Conservation (phyloP, 495 filamentous ascomycete genomes). For the Immersiella caudata region DNA sequence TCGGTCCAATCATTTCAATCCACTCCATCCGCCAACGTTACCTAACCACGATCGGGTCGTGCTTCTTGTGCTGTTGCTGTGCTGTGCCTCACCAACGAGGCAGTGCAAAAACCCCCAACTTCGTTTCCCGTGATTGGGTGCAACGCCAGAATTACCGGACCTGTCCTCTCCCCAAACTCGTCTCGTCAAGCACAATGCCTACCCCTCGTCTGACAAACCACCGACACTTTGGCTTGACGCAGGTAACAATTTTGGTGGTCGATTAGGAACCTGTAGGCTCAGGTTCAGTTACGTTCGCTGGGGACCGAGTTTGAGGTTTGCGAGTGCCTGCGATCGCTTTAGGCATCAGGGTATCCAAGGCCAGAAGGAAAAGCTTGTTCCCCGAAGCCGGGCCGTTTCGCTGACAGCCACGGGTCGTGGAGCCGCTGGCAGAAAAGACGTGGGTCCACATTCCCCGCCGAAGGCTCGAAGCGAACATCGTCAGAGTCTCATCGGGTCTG, state of each 20-base stretch:
- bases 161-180: background rate
- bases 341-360: background rate
- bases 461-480: background rate
- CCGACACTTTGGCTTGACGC: background rate
- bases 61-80: background rate
- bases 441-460: background rate
- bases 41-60: background rate
- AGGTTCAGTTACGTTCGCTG: no score
- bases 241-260: background rate
- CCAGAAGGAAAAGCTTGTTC: background rate
- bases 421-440: background rate
- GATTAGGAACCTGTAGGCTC: background rate
- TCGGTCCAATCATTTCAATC: background rate
- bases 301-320: no score
- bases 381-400: background rate
- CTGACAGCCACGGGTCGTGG: background rate
- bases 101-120: background rate
- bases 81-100: background rate
- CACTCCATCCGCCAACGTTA: background rate
- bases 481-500: constrained; percentile 1
- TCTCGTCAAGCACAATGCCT: background rate
- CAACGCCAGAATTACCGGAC: background rate
- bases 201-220: background rate
- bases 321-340: background rate
- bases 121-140: background rate